phyloP scores from a whole-genome alignment of 2,329 filamentous ascomycete species.

The Zymoseptoria crescenta region DNA sequence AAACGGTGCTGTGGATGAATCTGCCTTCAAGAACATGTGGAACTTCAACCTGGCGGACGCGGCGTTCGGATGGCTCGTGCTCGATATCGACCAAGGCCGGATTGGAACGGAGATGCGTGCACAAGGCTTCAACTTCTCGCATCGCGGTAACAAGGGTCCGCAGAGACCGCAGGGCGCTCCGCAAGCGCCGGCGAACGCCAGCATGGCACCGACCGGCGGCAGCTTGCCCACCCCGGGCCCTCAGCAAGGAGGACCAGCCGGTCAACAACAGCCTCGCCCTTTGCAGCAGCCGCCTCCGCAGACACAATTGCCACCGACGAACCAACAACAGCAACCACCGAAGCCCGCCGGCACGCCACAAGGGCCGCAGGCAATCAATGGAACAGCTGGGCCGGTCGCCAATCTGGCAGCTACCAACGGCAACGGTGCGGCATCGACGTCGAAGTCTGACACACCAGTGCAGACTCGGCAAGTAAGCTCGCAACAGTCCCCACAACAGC shows the following conservation, averaged over 20 bases:
- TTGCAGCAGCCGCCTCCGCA: constrained; percentile 26
- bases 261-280: constrained; percentile 31
- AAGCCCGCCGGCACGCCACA: constrained; percentile 19
- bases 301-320: constrained; percentile 16
- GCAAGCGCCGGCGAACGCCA: constrained; percentile 30
- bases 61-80: constrained; percentile 88
- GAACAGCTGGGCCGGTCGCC: constrained; percentile 19
- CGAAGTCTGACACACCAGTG: constrained; percentile 44
- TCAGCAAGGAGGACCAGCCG: constrained; percentile 27
- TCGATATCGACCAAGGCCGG: constrained; percentile 89
- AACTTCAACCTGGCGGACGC: constrained; percentile 98
- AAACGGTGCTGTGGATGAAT: constrained; percentile 90
- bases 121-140: constrained; percentile 98
- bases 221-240: constrained; percentile 33
- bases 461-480: constrained; percentile 29
- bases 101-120: constrained; percentile 98
- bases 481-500: constrained; percentile 20
- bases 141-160: constrained; percentile 70
- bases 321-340: constrained; percentile 19
- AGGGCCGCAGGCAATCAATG: constrained; percentile 22
- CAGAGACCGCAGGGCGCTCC: constrained; percentile 33
- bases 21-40: constrained; percentile 99
- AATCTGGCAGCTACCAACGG: constrained; percentile 42
- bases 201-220: constrained; percentile 31
- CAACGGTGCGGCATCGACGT: constrained; percentile 32